Evolutionary conservation across 129 eudicot species (phyloP), one percentile per base, ranked within the genome.

Genomic region (Cynara cardunculus): DNA sequence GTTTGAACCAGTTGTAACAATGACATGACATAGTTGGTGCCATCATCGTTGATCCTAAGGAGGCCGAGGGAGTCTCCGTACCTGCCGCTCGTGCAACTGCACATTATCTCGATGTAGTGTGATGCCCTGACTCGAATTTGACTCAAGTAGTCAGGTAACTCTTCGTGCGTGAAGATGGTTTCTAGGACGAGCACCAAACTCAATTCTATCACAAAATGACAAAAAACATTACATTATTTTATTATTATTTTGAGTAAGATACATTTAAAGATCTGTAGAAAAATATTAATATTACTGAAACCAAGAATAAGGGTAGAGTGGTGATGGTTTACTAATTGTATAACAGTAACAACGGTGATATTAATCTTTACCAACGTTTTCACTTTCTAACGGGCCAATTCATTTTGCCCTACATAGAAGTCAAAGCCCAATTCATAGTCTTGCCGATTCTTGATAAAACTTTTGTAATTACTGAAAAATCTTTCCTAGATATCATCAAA

Each of bases 21-120:
- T 16, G 65, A 34, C 83, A 86, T 32, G 19, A 70, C 44, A 14
- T 21, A 53, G 25, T 81, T 66, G 68, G 78, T 73, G 37, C 86
- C 83, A 2, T 86, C 78, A 12, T 53, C 67, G 22, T 7, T 49
- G 14, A 79, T 75, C 25, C 81, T 74, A 5, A 83, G 22, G 25
- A 34, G 69, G 12, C 87, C 81, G 0, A 39, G 31, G 18, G 62
- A 56, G 49, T 80, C 84, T 18, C 79, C 87, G 16, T 61, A 72
- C 39, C 62, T 68, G 1, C 21, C 25, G 27, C 35, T 39, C 5
- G 81, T 70, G 69, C 81, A 84, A 21, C 85, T 74, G 13, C 87
- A 75, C 5, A 31, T 26, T 18, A 84, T 61, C 25, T 75, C 87
- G 34, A 84, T 12, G n/a, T 72, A 70, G 61, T 71, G 68, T 28